phyloP scores from a whole-genome alignment of 768 basidiomycete species.

The Tricholomella constricta region DNA sequence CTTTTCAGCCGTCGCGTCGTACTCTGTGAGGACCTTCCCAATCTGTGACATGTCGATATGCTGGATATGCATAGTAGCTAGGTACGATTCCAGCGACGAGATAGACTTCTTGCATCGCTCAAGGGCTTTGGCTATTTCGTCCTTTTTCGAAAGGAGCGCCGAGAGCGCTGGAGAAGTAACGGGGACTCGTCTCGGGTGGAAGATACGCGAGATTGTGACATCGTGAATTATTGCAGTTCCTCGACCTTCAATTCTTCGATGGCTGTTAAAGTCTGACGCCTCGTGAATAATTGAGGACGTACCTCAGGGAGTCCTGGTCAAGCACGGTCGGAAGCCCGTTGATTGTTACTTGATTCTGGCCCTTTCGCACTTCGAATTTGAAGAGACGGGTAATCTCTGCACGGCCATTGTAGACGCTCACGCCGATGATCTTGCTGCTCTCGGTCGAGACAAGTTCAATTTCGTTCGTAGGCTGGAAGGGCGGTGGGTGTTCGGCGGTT shows the following conservation, averaged over 20 bases:
- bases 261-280: too few relatives aligned
- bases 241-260: constrained; percentile 44
- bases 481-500: not conserved
- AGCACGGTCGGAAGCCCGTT: constrained; percentile 29
- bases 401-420: constrained; percentile 36
- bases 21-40: constrained; percentile 30
- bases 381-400: constrained; percentile 41
- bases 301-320: constrained; percentile 44
- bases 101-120: constrained; percentile 30
- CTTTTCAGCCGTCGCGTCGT: constrained; percentile 32
- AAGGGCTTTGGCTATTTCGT: constrained; percentile 29
- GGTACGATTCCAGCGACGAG: constrained; percentile 34
- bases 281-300: too few relatives aligned
- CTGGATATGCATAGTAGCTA: constrained; percentile 35
- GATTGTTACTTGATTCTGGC: too few relatives aligned
- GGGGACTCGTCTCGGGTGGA: constrained; percentile 13
- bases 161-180: constrained; percentile 28
- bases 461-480: constrained; percentile 10
- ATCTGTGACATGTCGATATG: constrained; percentile 32
- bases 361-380: constrained; percentile 21
- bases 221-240: constrained; percentile 49
- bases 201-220: constrained; percentile 34
- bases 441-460: constrained; percentile 27
- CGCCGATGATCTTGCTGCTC: constrained; percentile 35
- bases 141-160: constrained; percentile 26